A percentile compares a stretch with the other conserved stretches of the same genome.
Conservation (phyloP, 768 basidiomycete genomes). For the Russula vinacea region DNA sequence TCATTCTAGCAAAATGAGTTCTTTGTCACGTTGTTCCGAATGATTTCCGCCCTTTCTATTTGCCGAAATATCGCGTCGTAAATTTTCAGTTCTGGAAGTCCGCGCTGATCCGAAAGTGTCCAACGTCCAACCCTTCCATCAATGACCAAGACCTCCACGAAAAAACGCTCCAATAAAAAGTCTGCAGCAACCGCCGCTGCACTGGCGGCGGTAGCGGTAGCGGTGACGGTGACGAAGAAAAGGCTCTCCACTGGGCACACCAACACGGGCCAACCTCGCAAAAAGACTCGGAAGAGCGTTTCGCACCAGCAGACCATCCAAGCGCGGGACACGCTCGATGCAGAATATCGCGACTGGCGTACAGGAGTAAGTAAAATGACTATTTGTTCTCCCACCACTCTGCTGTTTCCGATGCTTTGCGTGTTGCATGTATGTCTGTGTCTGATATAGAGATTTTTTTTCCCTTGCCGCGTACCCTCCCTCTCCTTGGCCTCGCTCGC, state of each 20-base stretch:
- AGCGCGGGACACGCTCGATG: constrained; percentile 14
- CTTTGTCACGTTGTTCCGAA: too few species aligned
- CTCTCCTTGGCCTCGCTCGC: not conserved
- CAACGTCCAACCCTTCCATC: not conserved
- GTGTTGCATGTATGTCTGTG: not conserved
- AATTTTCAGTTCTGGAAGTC: not conserved
- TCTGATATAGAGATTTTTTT: not conserved
- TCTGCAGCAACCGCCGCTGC: not conserved
- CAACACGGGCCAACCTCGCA: not conserved
- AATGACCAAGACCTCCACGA: constrained; percentile 6
- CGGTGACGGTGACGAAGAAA: not conserved
- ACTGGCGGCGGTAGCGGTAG: not conserved
- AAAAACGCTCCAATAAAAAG: constrained; percentile 5
- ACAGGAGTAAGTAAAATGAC: not conserved
- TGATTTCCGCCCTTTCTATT: too few species aligned
- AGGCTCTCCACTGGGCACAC: not conserved
- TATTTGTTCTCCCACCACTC: not conserved
- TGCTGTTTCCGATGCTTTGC: too few species aligned
- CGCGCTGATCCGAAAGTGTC: not conserved
- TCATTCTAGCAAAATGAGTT: too few species aligned
- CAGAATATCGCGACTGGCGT: constrained; percentile 16
- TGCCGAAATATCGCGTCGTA: too few species aligned
- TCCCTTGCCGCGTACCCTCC: not conserved
- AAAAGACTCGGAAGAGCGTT: constrained; percentile 7
- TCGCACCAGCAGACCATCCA: constrained; percentile 14